Evolutionary conservation across 495 filamentous ascomycete species (phyloP).

Genomic region (Lasiosphaeria ovina): DNA sequence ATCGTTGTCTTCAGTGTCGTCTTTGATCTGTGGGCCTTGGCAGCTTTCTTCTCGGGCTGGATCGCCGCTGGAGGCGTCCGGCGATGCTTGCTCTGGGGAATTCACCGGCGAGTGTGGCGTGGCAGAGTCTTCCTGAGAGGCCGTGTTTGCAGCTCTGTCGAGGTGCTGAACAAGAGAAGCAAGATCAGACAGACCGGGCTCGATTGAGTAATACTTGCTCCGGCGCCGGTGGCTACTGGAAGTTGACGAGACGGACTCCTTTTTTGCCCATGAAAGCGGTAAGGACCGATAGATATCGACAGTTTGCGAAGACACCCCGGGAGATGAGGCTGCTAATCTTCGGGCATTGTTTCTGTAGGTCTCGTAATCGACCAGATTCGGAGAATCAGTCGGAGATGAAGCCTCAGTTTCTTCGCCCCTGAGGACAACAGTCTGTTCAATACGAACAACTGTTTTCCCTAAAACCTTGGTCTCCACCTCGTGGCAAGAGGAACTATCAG

Average conservation of each 20-base stretch:
- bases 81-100: background rate
- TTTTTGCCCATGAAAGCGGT: slow-evolving; percentile 6
- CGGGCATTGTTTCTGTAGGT: slow-evolving; percentile 5
- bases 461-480: slow-evolving; percentile 1
- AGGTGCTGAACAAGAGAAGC: slow-evolving; percentile 20
- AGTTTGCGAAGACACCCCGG: slow-evolving; percentile 6
- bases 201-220: slow-evolving; percentile 24
- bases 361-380: background rate
- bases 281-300: slow-evolving; percentile 4
- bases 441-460: background rate
- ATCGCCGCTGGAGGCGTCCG: background rate
- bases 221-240: slow-evolving; percentile 8
- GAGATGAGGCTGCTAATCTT: background rate
- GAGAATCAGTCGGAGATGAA: background rate
- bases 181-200: slow-evolving; percentile 25
- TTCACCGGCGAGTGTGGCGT: background rate
- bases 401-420: background rate
- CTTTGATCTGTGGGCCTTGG: background rate
- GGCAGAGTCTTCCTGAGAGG: slow-evolving; percentile 1
- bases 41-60: background rate
- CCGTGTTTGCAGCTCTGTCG: slow-evolving; percentile 13
- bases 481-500: background rate
- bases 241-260: slow-evolving; percentile 8
- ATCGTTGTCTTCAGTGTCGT: background rate
- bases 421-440: background rate